A percentile compares a stretch with the other conserved stretches of the same genome.
Conservation (phyloP, 371 early-diverging fungal species). For the Rhizopus stolonifer region DNA sequence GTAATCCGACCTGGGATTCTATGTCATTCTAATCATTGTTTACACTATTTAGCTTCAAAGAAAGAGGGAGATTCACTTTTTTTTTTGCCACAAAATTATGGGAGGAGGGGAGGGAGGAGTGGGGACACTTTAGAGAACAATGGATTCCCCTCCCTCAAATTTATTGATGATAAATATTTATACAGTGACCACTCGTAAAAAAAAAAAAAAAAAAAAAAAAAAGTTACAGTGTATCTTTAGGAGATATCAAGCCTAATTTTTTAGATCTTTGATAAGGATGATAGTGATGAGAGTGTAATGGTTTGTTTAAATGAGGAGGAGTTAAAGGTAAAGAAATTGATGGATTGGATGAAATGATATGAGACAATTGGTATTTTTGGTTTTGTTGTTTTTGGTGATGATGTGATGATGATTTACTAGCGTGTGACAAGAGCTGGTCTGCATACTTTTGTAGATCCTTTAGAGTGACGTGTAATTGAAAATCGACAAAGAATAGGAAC, state of each 20-base stretch:
- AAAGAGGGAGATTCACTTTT: too few species aligned
- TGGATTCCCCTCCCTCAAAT: too few species aligned
- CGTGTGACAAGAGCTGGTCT: slow-evolving; percentile 44
- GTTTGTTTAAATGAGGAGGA: slow-evolving; percentile 9
- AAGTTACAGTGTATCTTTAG: background rate
- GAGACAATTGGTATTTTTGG: background rate
- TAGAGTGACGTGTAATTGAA: slow-evolving; percentile 64
- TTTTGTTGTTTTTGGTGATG: background rate
- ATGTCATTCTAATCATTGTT: too few species aligned
- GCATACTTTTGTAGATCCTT: slow-evolving; percentile 67
- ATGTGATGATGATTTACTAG: slow-evolving; percentile 8
- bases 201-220: too few species aligned
- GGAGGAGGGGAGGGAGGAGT: too few species aligned
- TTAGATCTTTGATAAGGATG: slow-evolving; percentile 20
- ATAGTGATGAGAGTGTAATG: slow-evolving; percentile 9
- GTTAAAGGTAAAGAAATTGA: slow-evolving; percentile 1
- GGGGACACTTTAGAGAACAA: too few species aligned
- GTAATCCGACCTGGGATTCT: too few species aligned
- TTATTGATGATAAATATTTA: too few species aligned
- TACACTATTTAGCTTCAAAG: too few species aligned
- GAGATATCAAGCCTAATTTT: slow-evolving; percentile 20
- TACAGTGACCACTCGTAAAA: too few species aligned
- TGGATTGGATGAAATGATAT: background rate
- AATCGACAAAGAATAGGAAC: slow-evolving; percentile 75
- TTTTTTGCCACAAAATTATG: too few species aligned